Evolutionary conservation across 225 moss, liverwort and hornwort genomes (phyloP), one percentile per base, ranked within the genome.

Genomic region (Pleurozium schreberi): DNA sequence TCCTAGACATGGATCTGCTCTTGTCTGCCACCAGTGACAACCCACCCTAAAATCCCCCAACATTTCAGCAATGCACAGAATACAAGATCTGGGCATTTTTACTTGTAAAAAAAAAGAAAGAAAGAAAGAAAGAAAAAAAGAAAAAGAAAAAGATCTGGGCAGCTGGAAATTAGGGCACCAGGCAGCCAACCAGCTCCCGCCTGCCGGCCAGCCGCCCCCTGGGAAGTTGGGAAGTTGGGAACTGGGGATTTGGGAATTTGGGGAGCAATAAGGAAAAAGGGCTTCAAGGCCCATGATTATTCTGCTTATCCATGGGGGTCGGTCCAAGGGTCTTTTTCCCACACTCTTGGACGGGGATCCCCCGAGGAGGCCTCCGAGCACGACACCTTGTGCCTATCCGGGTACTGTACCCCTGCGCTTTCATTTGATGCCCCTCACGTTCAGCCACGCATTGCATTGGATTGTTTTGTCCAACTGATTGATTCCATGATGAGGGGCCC

Each of bases 321-420:
- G n/a, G n/a, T n/a, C n/a, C n/a, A n/a, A n/a, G n/a, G n/a, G n/a
- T n/a, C 20, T 38, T 42, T 64, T 84, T 92, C 92, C 92, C 89
- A 89, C 43, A 81, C 90, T 77, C 91, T 91, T 75, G 92, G 92
- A 91, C 89, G 15, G 87, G 87, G 87, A 88, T 83, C 64, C 7
- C 12, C 25, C 4, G 2, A 23, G 83, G 62, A 25, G 10, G 84
- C 89, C 5, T 22, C 5, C 9, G 14, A 63, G 84, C 58, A 87
- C 15, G 87, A 89, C 92, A 92, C 85, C 89, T 87, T 21, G 81
- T 47, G 86, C 75, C 80, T 89, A 89, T 92, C 92, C 89, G 57
- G 18, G 58, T 38, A 70, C 45, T 36, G 40, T 59, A 59, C 60
- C 49, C 58, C 19, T 17, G 16, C 8, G 1, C 18, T 11, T 36